Evolutionary conservation across 768 basidiomycete genomes (phyloP).

Genomic region (Amanita pallidorosea): DNA sequence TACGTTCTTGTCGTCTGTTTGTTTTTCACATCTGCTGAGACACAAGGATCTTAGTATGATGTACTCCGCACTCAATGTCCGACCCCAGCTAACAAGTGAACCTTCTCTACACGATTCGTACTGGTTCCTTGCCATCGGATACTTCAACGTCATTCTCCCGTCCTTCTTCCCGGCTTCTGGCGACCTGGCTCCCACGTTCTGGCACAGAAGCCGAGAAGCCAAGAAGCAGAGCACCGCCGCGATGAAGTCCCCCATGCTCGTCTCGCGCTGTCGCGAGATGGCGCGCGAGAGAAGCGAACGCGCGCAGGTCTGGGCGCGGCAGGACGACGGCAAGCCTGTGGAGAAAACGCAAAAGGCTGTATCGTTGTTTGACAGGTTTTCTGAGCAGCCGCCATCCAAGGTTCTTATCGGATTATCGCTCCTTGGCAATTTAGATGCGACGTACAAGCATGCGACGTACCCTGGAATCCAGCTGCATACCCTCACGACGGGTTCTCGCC

Average conservation of each 20-base stretch:
- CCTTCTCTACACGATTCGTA: constrained; percentile 47
- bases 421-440: constrained; percentile 76
- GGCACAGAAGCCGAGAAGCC: constrained; percentile 62
- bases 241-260: constrained; percentile 51
- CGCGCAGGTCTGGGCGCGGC: constrained; percentile 58
- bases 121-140: constrained; percentile 75
- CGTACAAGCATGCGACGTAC: constrained; percentile 60
- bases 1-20: constrained; percentile 16
- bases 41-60: constrained; percentile 42
- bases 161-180: constrained; percentile 46
- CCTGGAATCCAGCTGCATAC: constrained; percentile 53
- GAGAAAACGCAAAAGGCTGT: constrained; percentile 11
- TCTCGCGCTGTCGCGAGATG: constrained; percentile 55
- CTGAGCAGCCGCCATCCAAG: constrained; percentile 34
- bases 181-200: constrained; percentile 41
- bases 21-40: neutral
- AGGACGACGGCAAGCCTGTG: constrained; percentile 49
- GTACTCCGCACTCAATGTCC: constrained; percentile 78
- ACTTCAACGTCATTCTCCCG: constrained; percentile 76
- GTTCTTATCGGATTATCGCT: constrained; percentile 74
- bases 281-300: constrained; percentile 49
- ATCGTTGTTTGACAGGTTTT: constrained; percentile 8
- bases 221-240: constrained; percentile 59
- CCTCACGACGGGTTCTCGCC: constrained; percentile 78
- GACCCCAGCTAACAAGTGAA: constrained; percentile 41